phyloP scores from a whole-genome alignment of 495 filamentous ascomycete genomes.

The Penicillium mononematosum region DNA sequence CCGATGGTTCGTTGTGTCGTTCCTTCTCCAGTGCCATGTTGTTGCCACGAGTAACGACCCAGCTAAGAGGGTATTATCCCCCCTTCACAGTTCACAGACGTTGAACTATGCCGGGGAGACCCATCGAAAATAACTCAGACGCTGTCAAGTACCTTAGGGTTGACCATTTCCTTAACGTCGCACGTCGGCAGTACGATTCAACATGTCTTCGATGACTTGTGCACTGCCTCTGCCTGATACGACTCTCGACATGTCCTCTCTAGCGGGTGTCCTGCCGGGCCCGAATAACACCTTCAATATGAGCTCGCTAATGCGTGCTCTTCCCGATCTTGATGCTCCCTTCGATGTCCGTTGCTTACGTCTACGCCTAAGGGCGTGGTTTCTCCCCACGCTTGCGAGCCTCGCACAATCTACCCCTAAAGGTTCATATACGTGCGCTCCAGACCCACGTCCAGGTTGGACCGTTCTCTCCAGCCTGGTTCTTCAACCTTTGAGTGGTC shows the following conservation, averaged over 20 bases:
- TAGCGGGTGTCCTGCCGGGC: neutral
- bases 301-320: neutral
- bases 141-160: too few species aligned
- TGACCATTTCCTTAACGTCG: too few species aligned
- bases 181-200: too few species aligned
- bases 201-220: neutral
- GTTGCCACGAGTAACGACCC: too few species aligned
- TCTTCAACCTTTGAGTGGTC: neutral
- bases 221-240: neutral
- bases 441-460: slow-evolving; percentile 1
- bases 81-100: too few species aligned
- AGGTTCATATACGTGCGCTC: neutral
- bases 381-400: neutral
- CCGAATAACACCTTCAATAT: neutral
- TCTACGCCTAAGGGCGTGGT: neutral
- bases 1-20: neutral
- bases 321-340: neutral
- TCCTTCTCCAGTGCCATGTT: too few species aligned
- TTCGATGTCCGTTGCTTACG: neutral
- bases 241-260: neutral
- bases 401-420: neutral
- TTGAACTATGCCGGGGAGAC: too few species aligned
- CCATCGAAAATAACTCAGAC: too few species aligned
- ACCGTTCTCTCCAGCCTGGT: neutral
- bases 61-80: too few species aligned